These are phyloP conservation scores for Pythium angustatum DNA, from an alignment of 352 stramenopile genomes.

Conservation along the genomic window DNA sequence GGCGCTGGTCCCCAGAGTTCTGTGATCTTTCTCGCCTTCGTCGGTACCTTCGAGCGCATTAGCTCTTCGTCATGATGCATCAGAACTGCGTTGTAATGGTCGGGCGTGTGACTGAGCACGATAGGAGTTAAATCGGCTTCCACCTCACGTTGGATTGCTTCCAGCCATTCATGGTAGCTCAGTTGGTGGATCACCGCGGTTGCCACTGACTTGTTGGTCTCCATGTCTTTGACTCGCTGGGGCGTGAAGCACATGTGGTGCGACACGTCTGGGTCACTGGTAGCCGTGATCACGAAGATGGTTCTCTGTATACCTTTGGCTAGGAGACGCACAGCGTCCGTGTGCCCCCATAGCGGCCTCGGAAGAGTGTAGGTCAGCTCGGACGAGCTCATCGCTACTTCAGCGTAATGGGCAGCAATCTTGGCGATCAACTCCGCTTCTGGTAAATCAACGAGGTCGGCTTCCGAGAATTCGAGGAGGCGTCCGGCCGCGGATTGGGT, in stretches of 20 bases:
- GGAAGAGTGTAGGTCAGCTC: not conserved
- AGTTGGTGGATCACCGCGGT: not conserved
- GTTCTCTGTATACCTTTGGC: not conserved
- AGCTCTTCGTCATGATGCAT: not conserved
- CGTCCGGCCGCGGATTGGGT: too few species aligned
- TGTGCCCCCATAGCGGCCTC: not conserved
- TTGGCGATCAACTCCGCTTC: too few species aligned
- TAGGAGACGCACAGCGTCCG: not conserved
- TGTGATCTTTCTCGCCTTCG: not conserved
- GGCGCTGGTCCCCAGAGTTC: constrained; percentile 7
- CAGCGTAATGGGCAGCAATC: not conserved
- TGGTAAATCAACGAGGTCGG: not conserved
- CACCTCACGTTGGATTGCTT: too few species aligned
- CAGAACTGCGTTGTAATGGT: constrained; percentile 7
- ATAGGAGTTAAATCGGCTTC: not conserved
- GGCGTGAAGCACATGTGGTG: not conserved
- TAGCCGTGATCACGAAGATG: constrained; percentile 3
- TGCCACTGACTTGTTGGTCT: not conserved
- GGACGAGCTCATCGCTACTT: constrained; percentile 9
- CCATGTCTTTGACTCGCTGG: not conserved
- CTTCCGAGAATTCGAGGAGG: not conserved
- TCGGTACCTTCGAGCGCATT: not conserved
- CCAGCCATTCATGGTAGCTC: not conserved
- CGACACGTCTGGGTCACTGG: not conserved
- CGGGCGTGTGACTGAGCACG: not conserved